Evolutionary conservation across 2,329 filamentous ascomycete genomes (phyloP).

Genomic region (Fusarium virguliforme): DNA sequence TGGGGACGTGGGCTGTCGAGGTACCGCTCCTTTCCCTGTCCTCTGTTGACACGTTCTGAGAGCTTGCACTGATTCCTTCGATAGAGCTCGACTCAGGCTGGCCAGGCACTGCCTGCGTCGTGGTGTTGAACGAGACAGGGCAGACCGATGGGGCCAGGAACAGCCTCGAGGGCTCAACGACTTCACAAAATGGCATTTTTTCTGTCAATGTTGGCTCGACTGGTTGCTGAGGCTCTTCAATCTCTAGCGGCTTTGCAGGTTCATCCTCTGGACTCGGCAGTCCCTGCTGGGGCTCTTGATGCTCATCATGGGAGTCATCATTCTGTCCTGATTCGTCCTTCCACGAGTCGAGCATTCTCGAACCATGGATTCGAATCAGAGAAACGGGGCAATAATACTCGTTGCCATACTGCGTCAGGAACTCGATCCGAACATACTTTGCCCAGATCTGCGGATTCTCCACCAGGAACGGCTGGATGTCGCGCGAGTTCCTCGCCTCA

Average conservation of each 20-base stretch:
- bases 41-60: constrained; percentile 18
- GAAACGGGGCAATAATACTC: constrained; percentile 98
- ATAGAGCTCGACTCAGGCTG: constrained; percentile 14
- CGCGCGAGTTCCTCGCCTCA: constrained; percentile 91
- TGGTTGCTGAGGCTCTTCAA: background rate
- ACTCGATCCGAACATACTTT: constrained; percentile 91
- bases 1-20: constrained; percentile 26
- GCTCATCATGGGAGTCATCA: constrained; percentile 67
- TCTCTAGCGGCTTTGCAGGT: constrained; percentile 15
- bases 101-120: background rate
- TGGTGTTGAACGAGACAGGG: constrained; percentile 24
- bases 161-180: constrained; percentile 17
- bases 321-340: constrained; percentile 82
- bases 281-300: constrained; percentile 28
- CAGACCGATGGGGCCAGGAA: constrained; percentile 36
- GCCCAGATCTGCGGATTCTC: constrained; percentile 97
- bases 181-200: constrained; percentile 28
- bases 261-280: constrained; percentile 27
- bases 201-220: constrained; percentile 6
- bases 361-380: constrained; percentile 91
- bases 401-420: constrained; percentile 93
- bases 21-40: constrained; percentile 31
- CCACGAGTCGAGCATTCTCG: constrained; percentile 95
- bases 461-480: constrained; percentile 95
- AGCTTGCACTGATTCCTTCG: constrained; percentile 16